A percentile compares a stretch with the other conserved stretches of the same genome.
Evolutionary conservation across 2,329 filamentous ascomycete species (phyloP).

Genomic region (Fusarium piperis): DNA sequence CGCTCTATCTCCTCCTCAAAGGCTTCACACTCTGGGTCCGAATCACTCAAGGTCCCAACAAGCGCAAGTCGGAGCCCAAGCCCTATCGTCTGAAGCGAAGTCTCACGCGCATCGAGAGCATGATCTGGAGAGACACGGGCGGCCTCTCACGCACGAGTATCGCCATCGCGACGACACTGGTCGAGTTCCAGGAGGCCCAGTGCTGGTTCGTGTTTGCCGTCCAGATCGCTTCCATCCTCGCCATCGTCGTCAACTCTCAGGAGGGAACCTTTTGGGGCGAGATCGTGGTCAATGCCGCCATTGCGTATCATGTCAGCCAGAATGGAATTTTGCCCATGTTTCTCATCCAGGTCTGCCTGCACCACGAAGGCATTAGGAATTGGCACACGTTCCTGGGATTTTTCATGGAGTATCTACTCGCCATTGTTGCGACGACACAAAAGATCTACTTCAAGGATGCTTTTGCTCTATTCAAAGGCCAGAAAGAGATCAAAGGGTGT

Average conservation of each 20-base stretch:
- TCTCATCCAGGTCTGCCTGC: conserved; percentile 50
- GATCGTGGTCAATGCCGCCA: conserved; percentile 50
- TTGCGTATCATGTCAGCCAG: conserved; percentile 50
- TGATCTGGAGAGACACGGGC: conserved; percentile 50
- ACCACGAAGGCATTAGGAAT: conserved; percentile 52
- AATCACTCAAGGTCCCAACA: conserved; percentile 42
- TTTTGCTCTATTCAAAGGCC: conserved; percentile 47
- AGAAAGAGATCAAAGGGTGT: conserved; percentile 46
- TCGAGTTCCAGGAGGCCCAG: conserved; percentile 53
- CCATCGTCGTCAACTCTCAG: conserved; percentile 53
- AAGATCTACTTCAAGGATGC: conserved; percentile 48
- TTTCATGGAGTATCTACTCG: conserved; percentile 50
- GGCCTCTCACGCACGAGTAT: conserved; percentile 51
- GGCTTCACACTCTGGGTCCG: conserved; percentile 50
- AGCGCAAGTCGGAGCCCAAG: conserved; percentile 28
- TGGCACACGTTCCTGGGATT: conserved; percentile 55
- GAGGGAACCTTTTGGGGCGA: conserved; percentile 53
- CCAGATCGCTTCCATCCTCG: conserved; percentile 53
- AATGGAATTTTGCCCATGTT: conserved; percentile 53
- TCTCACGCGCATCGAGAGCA: conserved; percentile 48
- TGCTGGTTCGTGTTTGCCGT: conserved; percentile 53
- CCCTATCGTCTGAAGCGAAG: conserved; percentile 42
- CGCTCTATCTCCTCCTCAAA: conserved; percentile 48
- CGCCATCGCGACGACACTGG: conserved; percentile 52
- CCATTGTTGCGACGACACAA: conserved; percentile 50